phyloP scores from a whole-genome alignment of 306 rosid genomes.

The Acacia crassicarpa region DNA sequence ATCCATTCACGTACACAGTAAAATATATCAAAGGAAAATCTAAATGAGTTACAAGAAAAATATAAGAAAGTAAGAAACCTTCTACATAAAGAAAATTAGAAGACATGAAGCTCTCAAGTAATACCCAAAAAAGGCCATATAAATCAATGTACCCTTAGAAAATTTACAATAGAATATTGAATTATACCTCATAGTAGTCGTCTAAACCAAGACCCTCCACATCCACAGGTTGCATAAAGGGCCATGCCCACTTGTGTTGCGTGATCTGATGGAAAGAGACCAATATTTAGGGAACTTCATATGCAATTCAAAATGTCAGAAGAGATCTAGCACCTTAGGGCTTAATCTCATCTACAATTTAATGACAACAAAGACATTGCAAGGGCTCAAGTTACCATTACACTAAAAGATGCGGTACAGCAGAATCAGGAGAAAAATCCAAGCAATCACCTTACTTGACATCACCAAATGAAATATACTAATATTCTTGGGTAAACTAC shows the following conservation, averaged over 20 bases:
- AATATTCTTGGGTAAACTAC: slow-evolving; percentile 14
- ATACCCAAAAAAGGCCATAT: not conserved
- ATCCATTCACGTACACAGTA: not conserved
- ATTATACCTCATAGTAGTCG: slow-evolving; percentile 83
- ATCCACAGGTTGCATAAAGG: slow-evolving; percentile 95
- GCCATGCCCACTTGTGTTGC: slow-evolving; percentile 89
- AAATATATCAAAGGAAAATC: not conserved
- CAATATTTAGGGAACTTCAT: slow-evolving; percentile 22
- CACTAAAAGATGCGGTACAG: not conserved
- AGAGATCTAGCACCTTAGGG: slow-evolving; percentile 6
- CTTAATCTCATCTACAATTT: slow-evolving; percentile 12
- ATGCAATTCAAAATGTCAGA: slow-evolving; percentile 2
- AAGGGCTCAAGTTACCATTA: slow-evolving; percentile 11
- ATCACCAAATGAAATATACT: slow-evolving; percentile 13
- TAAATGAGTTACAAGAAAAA: not conserved
- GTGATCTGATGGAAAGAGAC: slow-evolving; percentile 63
- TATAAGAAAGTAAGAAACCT: not conserved
- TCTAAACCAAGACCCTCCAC: slow-evolving; percentile 86
- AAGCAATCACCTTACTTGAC: slow-evolving; percentile 24
- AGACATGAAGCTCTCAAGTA: not conserved
- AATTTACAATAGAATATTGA: not conserved
- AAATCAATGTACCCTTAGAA: not conserved
- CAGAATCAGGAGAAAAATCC: slow-evolving; percentile 15
- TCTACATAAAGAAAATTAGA: not conserved
- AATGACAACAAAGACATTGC: slow-evolving; percentile 1